These are phyloP conservation scores for Didymella keratinophila DNA, from an alignment of 2,329 filamentous ascomycete genomes.

Conservation along the genomic window DNA sequence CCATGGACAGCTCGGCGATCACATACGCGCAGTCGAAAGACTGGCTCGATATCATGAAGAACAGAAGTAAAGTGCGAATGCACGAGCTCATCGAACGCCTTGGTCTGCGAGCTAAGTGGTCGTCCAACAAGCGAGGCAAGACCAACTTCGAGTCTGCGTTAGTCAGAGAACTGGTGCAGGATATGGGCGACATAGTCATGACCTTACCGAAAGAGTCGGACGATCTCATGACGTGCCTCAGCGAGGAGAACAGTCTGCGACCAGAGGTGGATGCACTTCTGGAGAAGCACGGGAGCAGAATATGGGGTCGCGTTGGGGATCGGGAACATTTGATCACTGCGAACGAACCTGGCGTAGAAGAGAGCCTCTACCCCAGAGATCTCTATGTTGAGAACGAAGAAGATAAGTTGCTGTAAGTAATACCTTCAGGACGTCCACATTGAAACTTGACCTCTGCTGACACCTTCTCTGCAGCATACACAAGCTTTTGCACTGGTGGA, in stretches of 20 bases:
- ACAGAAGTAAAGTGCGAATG: conserved; percentile 47
- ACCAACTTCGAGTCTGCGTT: conserved; percentile 48
- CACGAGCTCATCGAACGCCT: conserved; percentile 49
- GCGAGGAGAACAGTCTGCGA: conserved; percentile 40
- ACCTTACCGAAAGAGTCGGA: conserved; percentile 46
- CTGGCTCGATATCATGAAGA: conserved; percentile 50
- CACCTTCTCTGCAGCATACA: conserved; percentile 36
- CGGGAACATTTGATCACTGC: conserved; percentile 46
- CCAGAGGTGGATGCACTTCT: conserved; percentile 42
- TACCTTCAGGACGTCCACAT: background rate
- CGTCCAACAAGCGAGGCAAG: conserved; percentile 50
- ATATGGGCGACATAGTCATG: conserved; percentile 45
- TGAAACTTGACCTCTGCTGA: background rate
- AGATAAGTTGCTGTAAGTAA: conserved; percentile 41
- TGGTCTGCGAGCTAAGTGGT: conserved; percentile 48
- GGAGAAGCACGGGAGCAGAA: conserved; percentile 43
- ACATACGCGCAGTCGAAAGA: conserved; percentile 45
- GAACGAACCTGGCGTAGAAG: conserved; percentile 44
- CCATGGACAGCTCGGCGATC: conserved; percentile 39
- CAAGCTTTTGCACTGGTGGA: conserved; percentile 49
- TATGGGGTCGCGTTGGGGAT: conserved; percentile 44
- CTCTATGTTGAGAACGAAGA: conserved; percentile 45
- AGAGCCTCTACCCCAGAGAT: conserved; percentile 43
- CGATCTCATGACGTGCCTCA: conserved; percentile 41
- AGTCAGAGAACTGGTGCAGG: conserved; percentile 45